Base-by-base conservation (phyloP, 2,329 filamentous ascomycete genomes). In the Passalora sequoiae region DNA sequence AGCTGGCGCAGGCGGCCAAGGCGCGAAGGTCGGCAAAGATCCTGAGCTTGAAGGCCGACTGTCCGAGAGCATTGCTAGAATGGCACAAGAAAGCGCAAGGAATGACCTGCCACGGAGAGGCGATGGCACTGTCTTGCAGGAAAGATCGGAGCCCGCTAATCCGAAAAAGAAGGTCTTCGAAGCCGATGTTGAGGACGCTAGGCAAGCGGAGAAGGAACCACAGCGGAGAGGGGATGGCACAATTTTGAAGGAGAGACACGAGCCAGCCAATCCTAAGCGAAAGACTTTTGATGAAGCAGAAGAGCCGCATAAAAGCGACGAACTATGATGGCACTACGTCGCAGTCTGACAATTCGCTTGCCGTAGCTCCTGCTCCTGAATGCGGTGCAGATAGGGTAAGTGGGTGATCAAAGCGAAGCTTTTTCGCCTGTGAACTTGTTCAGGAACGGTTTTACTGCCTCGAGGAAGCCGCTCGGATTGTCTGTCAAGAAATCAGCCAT, bases 111-210 rank as follows among this genome's bases (percentile, higher is more conserved):
- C 31, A 46, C 55, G 47, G 44, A 57, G 56, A 46, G 71, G 70
- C 1, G 72, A 72, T 49, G 71, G 75, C 21, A 69, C 69, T 3
- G 60, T 73, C 38, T 49, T 68, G 44, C 58, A 71, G 49, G 60
- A 58, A 28, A 44, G 62, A 36, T 54, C 53, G 4, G 63, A 58
- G 51, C 66, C 62, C 19, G 56, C 61, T 20, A 81, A 81, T 60
- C 75, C 76, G 5, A 80, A 75, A 68, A 81, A 81, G 67, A 74
- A 77, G 65, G 74, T 75, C 65, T 79, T 77, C 69, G 77, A 81
- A 51, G 76, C 76, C 44, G 63, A 68, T 21, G 61, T 56, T 31
- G 67, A 70, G 48, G 60, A 59, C 43, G 47, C 43, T 33, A 59
- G 58, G 50, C 54, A 56, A 16, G 53, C 51, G 31, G 46, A 50